These are phyloP conservation scores for Agroathelia rolfsii DNA, from an alignment of 1,284 basidiomycete species.

Conservation along the genomic window DNA sequence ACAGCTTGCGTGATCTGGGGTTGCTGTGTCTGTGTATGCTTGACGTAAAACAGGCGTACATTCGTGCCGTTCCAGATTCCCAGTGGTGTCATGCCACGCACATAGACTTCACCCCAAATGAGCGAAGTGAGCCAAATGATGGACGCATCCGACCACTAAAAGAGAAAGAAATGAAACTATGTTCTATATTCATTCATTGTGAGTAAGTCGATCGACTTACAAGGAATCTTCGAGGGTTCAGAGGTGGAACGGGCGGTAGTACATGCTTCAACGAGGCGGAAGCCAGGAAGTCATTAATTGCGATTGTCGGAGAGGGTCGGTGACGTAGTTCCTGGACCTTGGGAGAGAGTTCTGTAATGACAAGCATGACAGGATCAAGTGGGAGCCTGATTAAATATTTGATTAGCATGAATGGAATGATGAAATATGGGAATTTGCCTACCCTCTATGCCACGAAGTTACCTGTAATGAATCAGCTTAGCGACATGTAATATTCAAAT, in stretches of 20 bases:
- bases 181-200: conserved; percentile 1
- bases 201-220: conserved; percentile 29
- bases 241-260: conserved; percentile 58
- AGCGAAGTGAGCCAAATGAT: conserved; percentile 83
- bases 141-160: conserved; percentile 82
- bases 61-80: conserved; percentile 84
- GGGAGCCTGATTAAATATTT: conserved; percentile 46
- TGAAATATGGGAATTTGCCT: conserved; percentile 14
- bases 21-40: conserved; percentile 62
- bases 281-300: conserved; percentile 62
- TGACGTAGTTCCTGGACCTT: conserved; percentile 71
- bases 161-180: conserved; percentile 8
- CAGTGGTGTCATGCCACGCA: conserved; percentile 74
- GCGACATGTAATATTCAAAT: not conserved
- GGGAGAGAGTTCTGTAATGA: conserved; percentile 79
- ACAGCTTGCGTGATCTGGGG: conserved; percentile 69
- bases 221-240: conserved; percentile 64
- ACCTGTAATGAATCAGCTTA: conserved; percentile 33
- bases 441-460: conserved; percentile 84
- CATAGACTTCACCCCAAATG: conserved; percentile 89
- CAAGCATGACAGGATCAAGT: conserved; percentile 74
- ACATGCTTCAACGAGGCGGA: conserved; percentile 55
- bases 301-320: conserved; percentile 53
- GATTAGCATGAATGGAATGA: conserved; percentile 10
- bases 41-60: conserved; percentile 82